Conservation (phyloP, 768 basidiomycete species). For the Boletus pseudopeckii region DNA sequence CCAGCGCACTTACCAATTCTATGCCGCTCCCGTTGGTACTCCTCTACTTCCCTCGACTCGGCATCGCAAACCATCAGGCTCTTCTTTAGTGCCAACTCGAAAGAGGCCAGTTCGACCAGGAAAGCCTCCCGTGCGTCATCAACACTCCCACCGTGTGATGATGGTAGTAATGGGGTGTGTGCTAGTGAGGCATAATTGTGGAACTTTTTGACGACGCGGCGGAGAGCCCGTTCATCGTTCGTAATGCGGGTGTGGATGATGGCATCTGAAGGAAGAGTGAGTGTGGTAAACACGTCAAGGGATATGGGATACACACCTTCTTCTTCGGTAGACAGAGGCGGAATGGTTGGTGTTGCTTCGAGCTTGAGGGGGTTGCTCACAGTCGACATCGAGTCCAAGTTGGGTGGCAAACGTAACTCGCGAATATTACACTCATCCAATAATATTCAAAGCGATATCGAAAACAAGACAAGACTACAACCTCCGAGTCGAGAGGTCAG, state of each 20-base stretch:
- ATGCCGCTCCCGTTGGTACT: constrained; percentile 71
- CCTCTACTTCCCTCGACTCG: constrained; percentile 79
- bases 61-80: constrained; percentile 82
- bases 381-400: constrained; percentile 4
- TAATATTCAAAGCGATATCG: not conserved
- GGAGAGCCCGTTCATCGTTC: constrained; percentile 76
- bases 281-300: constrained; percentile 11
- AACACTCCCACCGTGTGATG: constrained; percentile 31
- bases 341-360: constrained; percentile 29
- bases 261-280: constrained; percentile 48
- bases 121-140: constrained; percentile 80
- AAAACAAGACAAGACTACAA: not conserved
- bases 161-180: constrained; percentile 42
- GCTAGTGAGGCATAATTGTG: constrained; percentile 65
- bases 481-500: not conserved
- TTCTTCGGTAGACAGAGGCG: constrained; percentile 56
- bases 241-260: constrained; percentile 79
- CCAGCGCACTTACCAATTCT: constrained; percentile 58
- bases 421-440: not conserved
- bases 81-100: constrained; percentile 73
- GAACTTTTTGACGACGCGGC: constrained; percentile 78
- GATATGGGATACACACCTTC: constrained; percentile 43
- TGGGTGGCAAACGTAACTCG: not conserved
- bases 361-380: not conserved
- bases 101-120: constrained; percentile 72